Conservation (phyloP, 345 rosid species). For the Carallia brachiata region DNA sequence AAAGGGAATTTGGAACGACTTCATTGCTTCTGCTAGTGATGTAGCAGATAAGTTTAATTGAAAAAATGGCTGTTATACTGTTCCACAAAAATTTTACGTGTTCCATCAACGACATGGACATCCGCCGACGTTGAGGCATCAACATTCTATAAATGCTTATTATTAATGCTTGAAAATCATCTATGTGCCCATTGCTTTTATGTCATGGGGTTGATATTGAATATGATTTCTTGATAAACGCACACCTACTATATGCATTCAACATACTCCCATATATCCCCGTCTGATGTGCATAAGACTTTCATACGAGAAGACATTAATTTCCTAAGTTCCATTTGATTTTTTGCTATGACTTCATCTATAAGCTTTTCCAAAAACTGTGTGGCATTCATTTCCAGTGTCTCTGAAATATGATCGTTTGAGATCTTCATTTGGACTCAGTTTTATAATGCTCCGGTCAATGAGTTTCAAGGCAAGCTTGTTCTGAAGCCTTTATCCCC, state of each 20-base stretch:
- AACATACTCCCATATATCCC: background rate
- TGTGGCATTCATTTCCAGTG: background rate
- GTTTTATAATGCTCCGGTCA: constrained; percentile 79
- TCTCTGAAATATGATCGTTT: constrained; percentile 10
- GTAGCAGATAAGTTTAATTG: background rate
- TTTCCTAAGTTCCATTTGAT: background rate
- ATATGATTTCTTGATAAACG: background rate
- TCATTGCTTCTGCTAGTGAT: background rate
- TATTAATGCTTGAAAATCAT: background rate
- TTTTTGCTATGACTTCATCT: background rate
- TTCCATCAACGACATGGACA: background rate
- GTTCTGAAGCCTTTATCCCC: constrained; percentile 76
- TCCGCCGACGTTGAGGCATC: background rate
- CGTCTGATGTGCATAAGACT: background rate
- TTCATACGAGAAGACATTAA: background rate
- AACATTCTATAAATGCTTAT: background rate
- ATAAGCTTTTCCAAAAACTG: too few relatives aligned
- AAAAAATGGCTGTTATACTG: background rate
- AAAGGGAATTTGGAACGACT: background rate
- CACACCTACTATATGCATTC: background rate
- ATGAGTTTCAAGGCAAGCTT: constrained; percentile 80
- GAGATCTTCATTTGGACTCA: constrained; percentile 30
- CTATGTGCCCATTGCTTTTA: background rate
- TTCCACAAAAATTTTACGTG: background rate
- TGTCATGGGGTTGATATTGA: background rate